Evolutionary conservation across 2,329 filamentous ascomycete genomes (phyloP).

Genomic region (Scedosporium boydii): DNA sequence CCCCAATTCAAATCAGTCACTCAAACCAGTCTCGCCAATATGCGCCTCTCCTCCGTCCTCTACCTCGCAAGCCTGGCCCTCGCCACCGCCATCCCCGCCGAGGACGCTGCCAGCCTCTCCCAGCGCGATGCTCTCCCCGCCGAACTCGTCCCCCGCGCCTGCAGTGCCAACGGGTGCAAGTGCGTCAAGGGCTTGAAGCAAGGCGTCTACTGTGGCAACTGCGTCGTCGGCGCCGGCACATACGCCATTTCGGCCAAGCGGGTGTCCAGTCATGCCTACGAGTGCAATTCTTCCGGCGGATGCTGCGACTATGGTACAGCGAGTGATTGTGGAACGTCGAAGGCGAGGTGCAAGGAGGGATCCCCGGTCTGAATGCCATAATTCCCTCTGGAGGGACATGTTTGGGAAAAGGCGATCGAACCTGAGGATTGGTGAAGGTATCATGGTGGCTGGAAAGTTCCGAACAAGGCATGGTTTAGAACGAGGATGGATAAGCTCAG

Average conservation of each 20-base stretch:
- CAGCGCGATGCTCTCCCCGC: conserved; percentile 6
- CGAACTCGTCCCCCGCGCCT: conserved; percentile 6
- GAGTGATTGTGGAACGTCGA: conserved; percentile 10
- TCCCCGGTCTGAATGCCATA: not conserved
- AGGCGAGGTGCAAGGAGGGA: conserved; percentile 7
- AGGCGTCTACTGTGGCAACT: conserved; percentile 7
- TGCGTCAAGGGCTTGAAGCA: conserved; percentile 8
- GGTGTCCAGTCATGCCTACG: conserved; percentile 12
- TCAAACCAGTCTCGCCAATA: not conserved
- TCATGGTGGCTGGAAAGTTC: too few species aligned
- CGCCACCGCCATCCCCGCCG: conserved; percentile 5
- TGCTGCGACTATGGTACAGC: conserved; percentile 15
- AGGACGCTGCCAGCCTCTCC: not conserved
- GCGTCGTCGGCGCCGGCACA: conserved; percentile 12
- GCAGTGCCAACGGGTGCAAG: conserved; percentile 6
- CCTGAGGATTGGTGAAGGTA: too few species aligned
- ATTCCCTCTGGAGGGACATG: not conserved
- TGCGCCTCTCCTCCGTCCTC: conserved; percentile 5
- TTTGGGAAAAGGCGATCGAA: too few species aligned
- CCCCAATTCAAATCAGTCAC: not conserved
- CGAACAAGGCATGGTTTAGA: too few species aligned
- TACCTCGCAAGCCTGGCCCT: conserved; percentile 7
- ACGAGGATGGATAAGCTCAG: too few species aligned
- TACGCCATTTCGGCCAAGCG: conserved; percentile 15
- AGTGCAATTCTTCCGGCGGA: conserved; percentile 13